phyloP scores from a whole-genome alignment of 192 early-diverging fungal species.

The Phlyctochytrium arcticum region DNA sequence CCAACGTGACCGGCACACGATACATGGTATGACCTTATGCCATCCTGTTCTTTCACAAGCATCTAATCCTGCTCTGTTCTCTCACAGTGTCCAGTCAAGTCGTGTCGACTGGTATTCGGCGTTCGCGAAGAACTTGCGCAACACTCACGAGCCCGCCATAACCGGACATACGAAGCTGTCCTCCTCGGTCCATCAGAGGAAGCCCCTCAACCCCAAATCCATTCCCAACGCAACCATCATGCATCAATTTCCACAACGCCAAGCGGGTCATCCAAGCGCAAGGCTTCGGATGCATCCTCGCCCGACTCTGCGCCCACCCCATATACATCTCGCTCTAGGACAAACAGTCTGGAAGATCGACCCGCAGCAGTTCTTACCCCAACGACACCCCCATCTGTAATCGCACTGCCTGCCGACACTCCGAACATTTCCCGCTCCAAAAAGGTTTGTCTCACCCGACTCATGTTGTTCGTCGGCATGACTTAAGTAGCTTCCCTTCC shows the following conservation, averaged over 20 bases:
- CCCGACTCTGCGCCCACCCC: background rate
- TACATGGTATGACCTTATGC: no score
- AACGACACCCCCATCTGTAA: no score
- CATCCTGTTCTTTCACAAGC: no score
- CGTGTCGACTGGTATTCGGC: conserved; percentile 24
- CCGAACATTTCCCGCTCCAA: background rate
- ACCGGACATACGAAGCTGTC: conserved; percentile 27
- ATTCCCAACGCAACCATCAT: background rate
- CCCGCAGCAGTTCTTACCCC: no score
- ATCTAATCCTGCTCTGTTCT: no score
- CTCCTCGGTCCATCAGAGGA: conserved; percentile 18
- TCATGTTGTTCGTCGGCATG: background rate
- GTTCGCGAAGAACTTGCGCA: conserved; percentile 25
- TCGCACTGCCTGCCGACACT: background rate
- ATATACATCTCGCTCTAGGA: background rate
- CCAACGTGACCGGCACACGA: no score
- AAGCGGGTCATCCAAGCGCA: no score
- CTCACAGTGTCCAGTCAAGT: conserved; percentile 31
- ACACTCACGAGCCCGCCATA: conserved; percentile 24
- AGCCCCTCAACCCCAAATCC: background rate
- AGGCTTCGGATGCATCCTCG: background rate
- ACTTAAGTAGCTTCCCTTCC: background rate
- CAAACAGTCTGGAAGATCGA: background rate
- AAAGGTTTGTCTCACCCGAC: background rate
- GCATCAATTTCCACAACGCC: background rate